Evolutionary conservation across 1,284 basidiomycete species (phyloP), one percentile per base, ranked within the genome.

Genomic region (Malassezia sp.): DNA sequence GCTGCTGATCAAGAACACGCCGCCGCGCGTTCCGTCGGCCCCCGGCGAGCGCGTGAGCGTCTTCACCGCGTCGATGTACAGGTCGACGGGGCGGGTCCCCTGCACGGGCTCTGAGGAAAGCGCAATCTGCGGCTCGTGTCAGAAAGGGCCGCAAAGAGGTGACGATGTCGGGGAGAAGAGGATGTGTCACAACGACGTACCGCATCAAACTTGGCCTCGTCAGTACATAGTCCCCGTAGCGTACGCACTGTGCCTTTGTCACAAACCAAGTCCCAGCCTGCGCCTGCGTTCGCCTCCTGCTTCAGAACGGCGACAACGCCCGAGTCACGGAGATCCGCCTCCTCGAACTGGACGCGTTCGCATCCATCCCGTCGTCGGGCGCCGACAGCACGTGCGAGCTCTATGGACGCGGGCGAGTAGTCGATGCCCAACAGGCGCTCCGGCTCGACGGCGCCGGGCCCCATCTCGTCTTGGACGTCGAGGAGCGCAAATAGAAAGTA

Each of bases 131-230:
- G 17, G 4, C 30, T 38, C 10, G 49, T n/a, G n/a, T n/a, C n/a
- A n/a, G n/a, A n/a, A n/a, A n/a, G n/a, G n/a, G n/a, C n/a, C n/a
- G n/a, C n/a, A n/a, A n/a, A n/a, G n/a, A n/a, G n/a, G n/a, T n/a
- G n/a, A n/a, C n/a, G n/a, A n/a, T n/a, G n/a, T n/a, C n/a, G n/a
- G n/a, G n/a, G n/a, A n/a, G n/a, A n/a, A n/a, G n/a, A n/a, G n/a
- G n/a, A n/a, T n/a, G n/a, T n/a, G n/a, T n/a, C n/a, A n/a, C n/a
- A n/a, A 18, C 31, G 20, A 18, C 50, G 23, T 36, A 54, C 53
- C 2, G 87, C 86, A 63, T 91, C 86, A 57, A 81, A 85, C 0
- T 86, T n/a, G n/a, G n/a, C n/a, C 87, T 23, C 83, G 82, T 67
- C 3, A 32, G 18, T 15, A 15, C 5, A 5, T 23, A 18, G 15